phyloP scores from a whole-genome alignment of 768 basidiomycete genomes.

The Russula virescens region DNA sequence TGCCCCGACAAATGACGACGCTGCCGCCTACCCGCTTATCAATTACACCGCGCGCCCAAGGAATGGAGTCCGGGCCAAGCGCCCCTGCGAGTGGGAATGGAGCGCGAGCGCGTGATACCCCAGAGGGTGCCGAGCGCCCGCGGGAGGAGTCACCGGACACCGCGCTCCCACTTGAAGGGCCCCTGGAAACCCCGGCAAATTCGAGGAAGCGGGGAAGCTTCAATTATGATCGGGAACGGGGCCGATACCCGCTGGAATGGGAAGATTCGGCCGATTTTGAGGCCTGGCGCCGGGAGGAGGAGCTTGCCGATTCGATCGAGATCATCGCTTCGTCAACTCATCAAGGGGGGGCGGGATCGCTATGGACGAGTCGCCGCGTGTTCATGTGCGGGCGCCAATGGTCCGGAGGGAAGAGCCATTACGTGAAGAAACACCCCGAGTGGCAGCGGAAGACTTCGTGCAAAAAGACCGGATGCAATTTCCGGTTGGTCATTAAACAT shows the following conservation, averaged over 20 bases:
- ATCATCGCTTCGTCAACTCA: neutral
- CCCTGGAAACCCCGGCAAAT: neutral
- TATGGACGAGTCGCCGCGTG: neutral
- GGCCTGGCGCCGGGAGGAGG: neutral
- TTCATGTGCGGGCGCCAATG: neutral
- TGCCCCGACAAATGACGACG: too few species aligned
- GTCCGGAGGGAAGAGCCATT: neutral
- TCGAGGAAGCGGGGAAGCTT: neutral
- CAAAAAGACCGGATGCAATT: neutral
- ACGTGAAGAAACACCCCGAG: neutral
- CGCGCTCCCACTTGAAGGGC: too few species aligned
- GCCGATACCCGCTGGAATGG: neutral
- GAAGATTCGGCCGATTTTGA: neutral
- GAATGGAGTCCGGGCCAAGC: too few species aligned
- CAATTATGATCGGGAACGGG: neutral
- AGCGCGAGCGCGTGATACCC: too few species aligned
- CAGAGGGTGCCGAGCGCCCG: too few species aligned
- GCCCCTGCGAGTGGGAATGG: too few species aligned
- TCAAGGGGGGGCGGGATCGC: neutral
- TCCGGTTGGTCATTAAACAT: neutral
- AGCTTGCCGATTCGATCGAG: neutral
- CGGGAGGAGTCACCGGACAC: too few species aligned
- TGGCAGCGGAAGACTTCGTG: neutral
- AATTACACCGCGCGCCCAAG: too few species aligned
- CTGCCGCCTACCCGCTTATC: too few species aligned